Conservation (phyloP, 208 protist genomes). For the Acanthamoeba castellanii region DNA sequence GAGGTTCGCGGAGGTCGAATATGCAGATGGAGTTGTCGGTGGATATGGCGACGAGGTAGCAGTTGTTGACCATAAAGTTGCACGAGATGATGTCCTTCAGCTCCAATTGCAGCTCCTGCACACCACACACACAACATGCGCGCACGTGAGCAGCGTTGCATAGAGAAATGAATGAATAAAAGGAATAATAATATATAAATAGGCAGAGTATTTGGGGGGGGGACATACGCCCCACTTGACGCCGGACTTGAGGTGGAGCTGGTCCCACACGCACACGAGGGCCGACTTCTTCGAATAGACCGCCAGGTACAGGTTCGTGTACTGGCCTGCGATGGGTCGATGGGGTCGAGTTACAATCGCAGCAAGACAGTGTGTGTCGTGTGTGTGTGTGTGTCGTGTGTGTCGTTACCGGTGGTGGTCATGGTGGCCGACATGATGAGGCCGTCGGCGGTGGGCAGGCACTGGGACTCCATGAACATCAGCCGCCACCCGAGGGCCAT, state of each 20-base stretch:
- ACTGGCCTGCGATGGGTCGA: too few relatives aligned
- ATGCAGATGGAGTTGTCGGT: conserved; percentile 57
- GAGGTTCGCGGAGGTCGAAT: conserved; percentile 46
- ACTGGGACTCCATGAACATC: conserved; percentile 42
- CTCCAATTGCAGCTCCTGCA: conserved; percentile 19
- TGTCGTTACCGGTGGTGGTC: conserved; percentile 22
- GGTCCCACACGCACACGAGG: conserved; percentile 51
- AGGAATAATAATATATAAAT: background rate
- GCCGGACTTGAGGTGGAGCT: conserved; percentile 51
- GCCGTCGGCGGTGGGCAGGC: conserved; percentile 49
- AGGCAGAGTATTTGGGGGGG: background rate
- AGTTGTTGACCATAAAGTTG: conserved; percentile 72
- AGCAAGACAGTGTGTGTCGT: background rate
- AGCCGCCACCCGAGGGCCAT: conserved; percentile 45
- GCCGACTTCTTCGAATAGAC: conserved; percentile 24
- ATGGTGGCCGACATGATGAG: conserved; percentile 57
- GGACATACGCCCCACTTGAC: conserved; percentile 55
- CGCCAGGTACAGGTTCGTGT: conserved; percentile 61
- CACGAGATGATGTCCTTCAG: conserved; percentile 33
- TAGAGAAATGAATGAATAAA: background rate
- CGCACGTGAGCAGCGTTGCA: background rate
- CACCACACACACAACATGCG: background rate
- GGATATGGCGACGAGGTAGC: conserved; percentile 53
- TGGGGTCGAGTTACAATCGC: too few relatives aligned
- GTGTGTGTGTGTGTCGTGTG: too few relatives aligned